Base-by-base conservation (phyloP, 2,329 filamentous ascomycete genomes). In the Xylaria sp. region DNA sequence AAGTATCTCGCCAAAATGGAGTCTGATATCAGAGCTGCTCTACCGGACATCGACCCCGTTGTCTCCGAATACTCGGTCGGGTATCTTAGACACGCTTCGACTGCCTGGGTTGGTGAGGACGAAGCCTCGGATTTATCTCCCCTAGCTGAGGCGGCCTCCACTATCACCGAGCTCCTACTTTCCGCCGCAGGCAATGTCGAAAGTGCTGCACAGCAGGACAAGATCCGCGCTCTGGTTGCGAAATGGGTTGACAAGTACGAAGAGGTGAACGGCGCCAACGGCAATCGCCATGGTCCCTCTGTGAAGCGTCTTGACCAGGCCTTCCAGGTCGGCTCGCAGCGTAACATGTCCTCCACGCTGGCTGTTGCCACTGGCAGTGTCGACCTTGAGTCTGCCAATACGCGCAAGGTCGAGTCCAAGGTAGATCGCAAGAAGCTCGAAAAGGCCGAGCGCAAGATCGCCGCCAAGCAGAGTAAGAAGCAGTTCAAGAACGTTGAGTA, bases 341-440 rank as follows among this genome's bases (percentile, higher is more conserved):
- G 93, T 73, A 97, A 97, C 81, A 95, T 99, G 83, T 99, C 96
- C 38, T 97, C 96, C 6, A 99, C 96, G 2, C 83, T 99, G 73
- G 95, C 94, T 26, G 89, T 99, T 59, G 89, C 94, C 7, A 92
- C 91, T 62, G 93, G 90, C 64, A 90, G 87, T 68, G 93, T 99
- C 46, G 96, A 99, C 78, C 87, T 99, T 31, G 96, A 99, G 81
- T 97, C 95, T 65, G 94, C 94, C 78, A 97, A 97, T 78, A 87
- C 89, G 46, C 89, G 95, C 76, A 98, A 98, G 83, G 93, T 99
- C 67, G 96, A 99, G 83, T 98, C 95, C 76, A 93, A 95, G 79
- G 96, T 99, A 69, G 96, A 99, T 83, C 90, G 91, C 79, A 99
- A 98, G 90, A 99, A 99, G 87, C 90, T 99, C 23, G 96, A 99